These are phyloP conservation scores for Hemileccinum impolitum DNA, from an alignment of 768 basidiomycete species.

Conservation along the genomic window DNA sequence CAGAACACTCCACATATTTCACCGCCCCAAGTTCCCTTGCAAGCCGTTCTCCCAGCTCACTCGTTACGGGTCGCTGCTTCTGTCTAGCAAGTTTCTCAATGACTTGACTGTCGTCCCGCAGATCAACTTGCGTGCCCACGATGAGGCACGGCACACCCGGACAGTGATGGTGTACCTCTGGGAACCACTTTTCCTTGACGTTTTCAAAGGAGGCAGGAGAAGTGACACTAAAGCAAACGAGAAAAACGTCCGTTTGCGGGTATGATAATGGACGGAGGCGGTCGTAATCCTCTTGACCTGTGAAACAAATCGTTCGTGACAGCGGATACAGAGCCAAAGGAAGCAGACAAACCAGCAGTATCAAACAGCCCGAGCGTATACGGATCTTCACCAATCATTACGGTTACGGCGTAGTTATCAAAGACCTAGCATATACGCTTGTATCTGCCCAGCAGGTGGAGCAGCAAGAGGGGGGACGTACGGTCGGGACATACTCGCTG, in stretches of 20 bases:
- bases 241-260: slow-evolving; percentile 99
- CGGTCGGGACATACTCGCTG: slow-evolving; percentile 98
- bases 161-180: slow-evolving; percentile 99
- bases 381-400: slow-evolving; percentile 99
- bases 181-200: slow-evolving; percentile 99
- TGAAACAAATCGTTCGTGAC: slow-evolving; percentile 12
- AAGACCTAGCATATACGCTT: slow-evolving; percentile 59
- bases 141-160: slow-evolving; percentile 99
- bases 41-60: slow-evolving; percentile 88
- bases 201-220: slow-evolving; percentile 99
- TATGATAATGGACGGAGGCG: slow-evolving; percentile 98
- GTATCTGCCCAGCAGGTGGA: slow-evolving; percentile 14
- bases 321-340: neutral
- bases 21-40: slow-evolving; percentile 98
- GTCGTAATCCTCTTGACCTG: slow-evolving; percentile 99
- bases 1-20: slow-evolving; percentile 99
- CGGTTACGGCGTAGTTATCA: slow-evolving; percentile 99
- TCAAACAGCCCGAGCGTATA: slow-evolving; percentile 98
- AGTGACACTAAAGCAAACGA: slow-evolving; percentile 99
- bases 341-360: slow-evolving; percentile 80
- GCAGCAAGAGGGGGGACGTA: slow-evolving; percentile 41
- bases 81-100: slow-evolving; percentile 94
- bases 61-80: slow-evolving; percentile 90
- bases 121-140: slow-evolving; percentile 96
- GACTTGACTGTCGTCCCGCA: slow-evolving; percentile 90